Evolutionary conservation across 306 rosid genomes (phyloP), one percentile per base, ranked within the genome.

Genomic region (Gastrolobium bilobum): DNA sequence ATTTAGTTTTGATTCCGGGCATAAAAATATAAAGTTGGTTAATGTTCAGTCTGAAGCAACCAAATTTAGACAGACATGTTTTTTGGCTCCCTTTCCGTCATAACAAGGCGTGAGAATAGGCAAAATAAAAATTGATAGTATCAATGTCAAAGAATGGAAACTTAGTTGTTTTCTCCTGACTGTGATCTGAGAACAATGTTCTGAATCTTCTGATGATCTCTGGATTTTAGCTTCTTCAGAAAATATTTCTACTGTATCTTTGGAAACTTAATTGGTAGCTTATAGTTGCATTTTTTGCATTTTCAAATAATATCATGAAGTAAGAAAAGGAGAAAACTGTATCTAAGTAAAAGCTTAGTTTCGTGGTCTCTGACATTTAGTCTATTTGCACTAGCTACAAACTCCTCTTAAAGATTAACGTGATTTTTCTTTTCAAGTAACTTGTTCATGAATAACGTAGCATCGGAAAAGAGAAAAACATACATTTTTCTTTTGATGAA

Each of bases 21-120:
- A 65, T 80, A 26, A 46, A 73, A 46, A 59, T 38, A 43, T 54
- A 7, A 14, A 54, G 63, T 14, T 56, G 66, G 53, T 66, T 47
- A 37, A 57, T 71, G 51, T 20, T 71, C 38, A 53, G 26, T 72
- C 64, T 72, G 52, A 70, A 68, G 20, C 4, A 10, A 4, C 70
- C 60, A 10, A 20, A 15, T 61, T 48, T 48, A 47, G 37, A 47
- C 39, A 10, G 44, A 57, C 31, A 11, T 48, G n/a, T 35, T 35
- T 35, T n/a, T 30, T 33, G 79, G 60, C 10, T 33, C 26, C 33
- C 33, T 15, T 54, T 4, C 40, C 30, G 50, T 6, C 51, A 13
- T 13, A 34, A 13, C 44, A 50, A 5, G 72, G 31, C 26, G 26
- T 10, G 72, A 38, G 51, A 31, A 44, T 44, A 40, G 10, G 59